phyloP scores from a whole-genome alignment of 257 asterid species.

The Nicotiana obtusifolia region DNA sequence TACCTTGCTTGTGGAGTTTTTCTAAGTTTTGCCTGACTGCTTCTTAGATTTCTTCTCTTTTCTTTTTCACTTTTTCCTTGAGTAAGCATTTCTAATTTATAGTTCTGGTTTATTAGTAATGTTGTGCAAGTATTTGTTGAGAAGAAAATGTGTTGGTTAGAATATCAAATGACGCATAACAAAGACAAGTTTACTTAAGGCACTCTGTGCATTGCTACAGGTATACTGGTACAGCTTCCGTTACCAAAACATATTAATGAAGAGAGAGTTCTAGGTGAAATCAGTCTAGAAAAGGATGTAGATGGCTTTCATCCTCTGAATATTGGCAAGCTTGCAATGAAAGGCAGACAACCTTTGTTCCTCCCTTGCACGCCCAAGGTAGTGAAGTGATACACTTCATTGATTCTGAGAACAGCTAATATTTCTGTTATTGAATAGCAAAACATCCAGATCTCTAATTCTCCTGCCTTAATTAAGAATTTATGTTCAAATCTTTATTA shows the following conservation, averaged over 20 bases:
- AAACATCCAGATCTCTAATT: neutral
- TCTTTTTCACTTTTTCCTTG: neutral
- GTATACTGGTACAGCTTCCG: slow-evolving; percentile 91
- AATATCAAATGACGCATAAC: neutral
- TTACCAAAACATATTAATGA: slow-evolving; percentile 88
- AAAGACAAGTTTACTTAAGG: neutral
- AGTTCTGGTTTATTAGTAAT: neutral
- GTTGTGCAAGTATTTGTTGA: neutral
- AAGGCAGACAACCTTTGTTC: slow-evolving; percentile 90
- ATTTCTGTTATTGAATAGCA: neutral
- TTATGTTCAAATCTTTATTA: neutral
- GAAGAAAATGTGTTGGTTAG: neutral
- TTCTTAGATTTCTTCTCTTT: neutral
- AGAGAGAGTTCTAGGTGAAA: slow-evolving; percentile 69
- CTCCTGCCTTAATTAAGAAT: neutral
- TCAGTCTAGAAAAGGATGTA: slow-evolving; percentile 82
- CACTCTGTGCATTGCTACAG: slow-evolving; percentile 35
- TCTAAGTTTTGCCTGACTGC: neutral
- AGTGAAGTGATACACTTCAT: neutral
- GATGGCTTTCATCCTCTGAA: slow-evolving; percentile 96
- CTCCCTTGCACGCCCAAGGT: slow-evolving; percentile 98
- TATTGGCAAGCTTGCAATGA: slow-evolving; percentile 99
- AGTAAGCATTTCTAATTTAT: neutral
- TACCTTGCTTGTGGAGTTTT: neutral
- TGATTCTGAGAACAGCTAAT: neutral